Evolutionary conservation across 768 basidiomycete species (phyloP), one percentile per base, ranked within the genome.

Genomic region (Pholiota microspora): DNA sequence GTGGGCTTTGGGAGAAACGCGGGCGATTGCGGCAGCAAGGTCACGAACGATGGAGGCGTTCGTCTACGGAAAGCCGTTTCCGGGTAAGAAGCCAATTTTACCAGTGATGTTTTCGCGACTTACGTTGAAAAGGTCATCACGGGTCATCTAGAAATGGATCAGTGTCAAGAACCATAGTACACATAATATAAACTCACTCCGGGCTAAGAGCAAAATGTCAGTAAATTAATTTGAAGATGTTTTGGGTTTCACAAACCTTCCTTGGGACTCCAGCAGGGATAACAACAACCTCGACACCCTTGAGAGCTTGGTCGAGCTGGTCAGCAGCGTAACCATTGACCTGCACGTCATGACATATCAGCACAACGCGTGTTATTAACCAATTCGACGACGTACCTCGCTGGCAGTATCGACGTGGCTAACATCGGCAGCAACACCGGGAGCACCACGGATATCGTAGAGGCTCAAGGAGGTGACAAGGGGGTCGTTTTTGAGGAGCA

Each of bases 241-340:
- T 24, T 28, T 23, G 48, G 16, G 42, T 62, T 44, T 28, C 73
- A 65, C 67, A 42, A 51, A 94, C 94, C 85, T 99, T 99, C 71
- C 97, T 82, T 61, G 97, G 97, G 58, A 99, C 96, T 83, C 97
- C 97, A 74, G 97, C 97, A 55, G 97, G 97, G 69, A 98, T 97
- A 59, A 98, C 90, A 61, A 98, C 87, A 59, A 98, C 90, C 73
- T 98, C 80, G 55, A 83, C 89, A 59, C 88, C 95, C 56, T 92
- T 85, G 56, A 99, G 83, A 16, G 97, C 94, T 64, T 84, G 80
- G 71, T 94, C 91, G 64, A 98, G 83, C 69, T 94, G 84, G 74
- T 93, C 90, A 46, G 90, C 87, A 60, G 89, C 78, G 64, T 85
- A 94, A 49, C 92, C 92, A 15, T 72, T 76, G 51, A 94, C 92